Evolutionary conservation across 345 rosid genomes (phyloP).

Genomic region (Hypericum androsaemum): DNA sequence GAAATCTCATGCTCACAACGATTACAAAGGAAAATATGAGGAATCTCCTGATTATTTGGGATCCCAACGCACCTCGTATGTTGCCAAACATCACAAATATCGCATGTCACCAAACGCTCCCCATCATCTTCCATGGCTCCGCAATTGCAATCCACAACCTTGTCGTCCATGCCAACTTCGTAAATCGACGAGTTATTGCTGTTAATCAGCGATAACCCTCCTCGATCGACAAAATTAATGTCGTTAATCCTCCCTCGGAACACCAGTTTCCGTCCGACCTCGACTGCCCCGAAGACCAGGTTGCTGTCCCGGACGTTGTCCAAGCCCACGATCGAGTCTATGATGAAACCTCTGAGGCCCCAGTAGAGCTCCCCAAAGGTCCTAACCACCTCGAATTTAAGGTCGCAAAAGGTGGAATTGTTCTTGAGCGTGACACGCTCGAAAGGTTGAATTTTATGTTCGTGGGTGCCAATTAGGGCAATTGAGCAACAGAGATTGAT

Average conservation of each 20-base stretch:
- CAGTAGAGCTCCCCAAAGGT: conserved; percentile 58
- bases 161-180: conserved; percentile 19
- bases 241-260: conserved; percentile 38
- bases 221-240: background rate
- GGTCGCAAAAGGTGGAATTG: conserved; percentile 54
- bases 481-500: conserved; percentile 53
- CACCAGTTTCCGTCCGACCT: conserved; percentile 35
- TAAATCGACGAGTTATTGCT: conserved; percentile 8
- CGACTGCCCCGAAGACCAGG: conserved; percentile 31
- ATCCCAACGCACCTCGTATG: conserved; percentile 70
- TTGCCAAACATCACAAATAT: conserved; percentile 86
- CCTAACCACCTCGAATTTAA: conserved; percentile 48
- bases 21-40: conserved; percentile 70
- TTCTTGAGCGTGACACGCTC: conserved; percentile 54
- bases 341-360: conserved; percentile 42
- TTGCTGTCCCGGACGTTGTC: conserved; percentile 25
- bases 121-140: conserved; percentile 77
- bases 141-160: conserved; percentile 51
- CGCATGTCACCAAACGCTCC: conserved; percentile 72
- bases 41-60: conserved; percentile 54
- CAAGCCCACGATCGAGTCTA: conserved; percentile 36
- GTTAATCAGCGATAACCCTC: conserved; percentile 10
- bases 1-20: conserved; percentile 68
- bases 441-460: conserved; percentile 33
- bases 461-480: conserved; percentile 19